Evolutionary conservation across 2,329 filamentous ascomycete genomes (phyloP).

Genomic region (Nemania serpens): DNA sequence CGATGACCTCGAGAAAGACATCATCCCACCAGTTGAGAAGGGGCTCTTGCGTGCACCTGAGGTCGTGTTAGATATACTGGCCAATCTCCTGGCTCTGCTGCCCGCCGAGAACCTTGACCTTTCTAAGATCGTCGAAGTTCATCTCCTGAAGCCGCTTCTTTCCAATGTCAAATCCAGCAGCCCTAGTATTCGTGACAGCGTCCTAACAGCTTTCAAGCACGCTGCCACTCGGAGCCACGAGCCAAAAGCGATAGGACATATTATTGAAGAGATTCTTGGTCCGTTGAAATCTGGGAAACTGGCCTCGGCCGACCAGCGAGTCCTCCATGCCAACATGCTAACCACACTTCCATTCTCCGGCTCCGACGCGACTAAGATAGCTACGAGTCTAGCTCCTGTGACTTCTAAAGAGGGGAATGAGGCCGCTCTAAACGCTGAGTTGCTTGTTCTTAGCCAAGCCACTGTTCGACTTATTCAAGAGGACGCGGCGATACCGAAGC

Average conservation of each 20-base stretch:
- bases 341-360: constrained; percentile 64
- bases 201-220: constrained; percentile 72
- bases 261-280: constrained; percentile 75
- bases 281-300: constrained; percentile 86
- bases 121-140: constrained; percentile 71
- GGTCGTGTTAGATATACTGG: constrained; percentile 80
- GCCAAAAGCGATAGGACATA: constrained; percentile 62
- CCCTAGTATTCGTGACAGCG: constrained; percentile 73
- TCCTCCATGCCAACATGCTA: constrained; percentile 82
- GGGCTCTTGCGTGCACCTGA: constrained; percentile 87
- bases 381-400: constrained; percentile 67
- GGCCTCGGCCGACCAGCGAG: constrained; percentile 80
- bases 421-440: constrained; percentile 75
- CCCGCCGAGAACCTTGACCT: constrained; percentile 72
- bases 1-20: constrained; percentile 74
- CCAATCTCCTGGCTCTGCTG: constrained; percentile 72
- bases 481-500: constrained; percentile 65
- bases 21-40: constrained; percentile 86
- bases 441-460: constrained; percentile 70
- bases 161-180: constrained; percentile 93
- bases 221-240: constrained; percentile 60
- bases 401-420: constrained; percentile 90
- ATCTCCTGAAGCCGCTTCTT: constrained; percentile 84
- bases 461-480: constrained; percentile 65
- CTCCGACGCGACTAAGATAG: constrained; percentile 68